These are phyloP conservation scores for Biancaea sappan DNA, from an alignment of 306 rosid genomes.

Conservation along the genomic window DNA sequence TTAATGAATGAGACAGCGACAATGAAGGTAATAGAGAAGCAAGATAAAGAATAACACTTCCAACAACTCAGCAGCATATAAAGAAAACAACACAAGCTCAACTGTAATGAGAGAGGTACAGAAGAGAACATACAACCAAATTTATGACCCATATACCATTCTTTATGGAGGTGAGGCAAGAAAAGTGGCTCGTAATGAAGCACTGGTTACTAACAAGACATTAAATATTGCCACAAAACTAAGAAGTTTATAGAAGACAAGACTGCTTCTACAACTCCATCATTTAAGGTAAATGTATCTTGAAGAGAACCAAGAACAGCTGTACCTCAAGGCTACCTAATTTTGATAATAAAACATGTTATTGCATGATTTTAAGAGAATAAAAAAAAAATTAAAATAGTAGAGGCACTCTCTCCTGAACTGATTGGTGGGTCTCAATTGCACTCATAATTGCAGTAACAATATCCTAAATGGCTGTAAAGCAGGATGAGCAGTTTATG, in stretches of 20 bases:
- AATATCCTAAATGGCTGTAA: background rate
- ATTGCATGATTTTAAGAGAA: background rate
- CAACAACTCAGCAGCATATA: background rate
- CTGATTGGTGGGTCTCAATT: background rate
- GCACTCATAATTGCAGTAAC: background rate
- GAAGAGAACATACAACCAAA: background rate
- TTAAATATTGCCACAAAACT: background rate
- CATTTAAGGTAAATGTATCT: background rate
- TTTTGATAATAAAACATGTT: background rate
- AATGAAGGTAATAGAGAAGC: background rate
- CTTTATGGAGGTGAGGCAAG: background rate
- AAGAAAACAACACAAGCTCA: background rate
- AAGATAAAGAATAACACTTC: background rate
- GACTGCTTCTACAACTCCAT: background rate
- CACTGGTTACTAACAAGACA: background rate
- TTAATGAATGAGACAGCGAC: slow-evolving; percentile 12
- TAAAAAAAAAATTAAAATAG: too few species aligned
- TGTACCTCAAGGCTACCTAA: background rate
- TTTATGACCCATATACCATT: background rate
- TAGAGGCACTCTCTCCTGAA: background rate
- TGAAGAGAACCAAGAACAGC: background rate
- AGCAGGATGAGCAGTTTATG: background rate
- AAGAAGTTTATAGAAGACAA: background rate
- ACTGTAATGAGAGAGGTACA: background rate
- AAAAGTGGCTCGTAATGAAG: background rate